These are phyloP conservation scores for Gossypium thurberi DNA, from an alignment of 345 rosid species.

Conservation along the genomic window DNA sequence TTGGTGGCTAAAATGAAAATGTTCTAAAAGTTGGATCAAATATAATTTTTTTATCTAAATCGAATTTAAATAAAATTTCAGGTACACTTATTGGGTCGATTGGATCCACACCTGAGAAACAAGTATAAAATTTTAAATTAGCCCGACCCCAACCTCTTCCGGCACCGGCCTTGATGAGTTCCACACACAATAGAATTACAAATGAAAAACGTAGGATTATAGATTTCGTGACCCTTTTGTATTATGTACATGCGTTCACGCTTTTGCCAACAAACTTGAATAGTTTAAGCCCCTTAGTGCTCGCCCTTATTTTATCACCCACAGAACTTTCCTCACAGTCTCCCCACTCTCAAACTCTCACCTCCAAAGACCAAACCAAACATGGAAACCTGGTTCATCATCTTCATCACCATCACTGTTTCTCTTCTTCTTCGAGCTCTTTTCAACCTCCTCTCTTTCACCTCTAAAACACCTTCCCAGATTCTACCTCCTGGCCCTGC, in stretches of 20 bases:
- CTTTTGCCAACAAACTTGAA: background rate
- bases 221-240: background rate
- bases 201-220: too few species aligned
- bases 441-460: background rate
- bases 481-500: slow-evolving; percentile 27
- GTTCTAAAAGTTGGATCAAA: too few species aligned
- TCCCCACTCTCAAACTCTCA: background rate
- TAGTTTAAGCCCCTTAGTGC: background rate
- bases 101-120: too few species aligned
- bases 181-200: too few species aligned
- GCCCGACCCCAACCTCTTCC: too few species aligned
- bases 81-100: too few species aligned
- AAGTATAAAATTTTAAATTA: too few species aligned
- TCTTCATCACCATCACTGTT: background rate
- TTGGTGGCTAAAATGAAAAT: too few species aligned
- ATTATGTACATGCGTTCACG: background rate
- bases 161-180: too few species aligned
- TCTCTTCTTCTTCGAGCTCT: background rate
- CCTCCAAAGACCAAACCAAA: background rate
- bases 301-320: background rate
- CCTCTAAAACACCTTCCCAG: background rate
- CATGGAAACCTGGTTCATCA: slow-evolving; percentile 21
- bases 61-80: too few species aligned
- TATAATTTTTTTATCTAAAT: too few species aligned
- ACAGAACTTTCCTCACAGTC: background rate